A percentile compares a stretch with the other conserved stretches of the same genome.
Evolutionary conservation across 2,329 filamentous ascomycete species (phyloP).

Genomic region (Dactylonectria macrodidyma): DNA sequence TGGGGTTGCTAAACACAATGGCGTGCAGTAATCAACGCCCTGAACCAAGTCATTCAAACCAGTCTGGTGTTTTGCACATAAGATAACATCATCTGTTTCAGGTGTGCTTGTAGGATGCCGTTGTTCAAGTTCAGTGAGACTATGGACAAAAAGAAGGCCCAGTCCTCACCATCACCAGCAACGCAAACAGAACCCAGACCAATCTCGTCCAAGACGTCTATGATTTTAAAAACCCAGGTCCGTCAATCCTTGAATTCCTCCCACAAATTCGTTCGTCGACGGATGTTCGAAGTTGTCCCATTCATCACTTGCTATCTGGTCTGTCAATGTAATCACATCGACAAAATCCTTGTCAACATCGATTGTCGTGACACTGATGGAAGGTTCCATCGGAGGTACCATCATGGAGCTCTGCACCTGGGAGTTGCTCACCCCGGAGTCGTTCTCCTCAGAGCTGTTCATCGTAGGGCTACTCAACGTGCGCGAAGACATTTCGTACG

Average conservation of each 20-base stretch:
- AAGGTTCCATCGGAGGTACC: not conserved
- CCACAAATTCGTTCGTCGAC: not conserved
- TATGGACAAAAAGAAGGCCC: too few species aligned
- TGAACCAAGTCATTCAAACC: too few species aligned
- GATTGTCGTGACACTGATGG: not conserved
- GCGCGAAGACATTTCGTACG: not conserved
- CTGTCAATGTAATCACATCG: not conserved
- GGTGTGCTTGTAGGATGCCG: too few species aligned
- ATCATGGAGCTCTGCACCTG: not conserved
- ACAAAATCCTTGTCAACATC: not conserved
- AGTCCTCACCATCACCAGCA: too few species aligned
- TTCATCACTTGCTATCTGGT: not conserved
- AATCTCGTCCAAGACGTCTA: not conserved
- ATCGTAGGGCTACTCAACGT: not conserved
- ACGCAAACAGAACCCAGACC: not conserved
- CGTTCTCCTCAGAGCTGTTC: too few species aligned
- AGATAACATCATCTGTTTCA: too few species aligned
- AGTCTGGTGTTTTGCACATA: too few species aligned
- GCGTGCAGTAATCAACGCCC: too few species aligned
- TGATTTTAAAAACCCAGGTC: not conserved
- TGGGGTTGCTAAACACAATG: too few species aligned
- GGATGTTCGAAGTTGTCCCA: not conserved
- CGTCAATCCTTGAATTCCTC: constrained; percentile 5
- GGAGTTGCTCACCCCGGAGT: too few species aligned
- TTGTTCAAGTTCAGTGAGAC: too few species aligned